phyloP scores from a whole-genome alignment of 345 rosid genomes.

The Kernera saxatilis region DNA sequence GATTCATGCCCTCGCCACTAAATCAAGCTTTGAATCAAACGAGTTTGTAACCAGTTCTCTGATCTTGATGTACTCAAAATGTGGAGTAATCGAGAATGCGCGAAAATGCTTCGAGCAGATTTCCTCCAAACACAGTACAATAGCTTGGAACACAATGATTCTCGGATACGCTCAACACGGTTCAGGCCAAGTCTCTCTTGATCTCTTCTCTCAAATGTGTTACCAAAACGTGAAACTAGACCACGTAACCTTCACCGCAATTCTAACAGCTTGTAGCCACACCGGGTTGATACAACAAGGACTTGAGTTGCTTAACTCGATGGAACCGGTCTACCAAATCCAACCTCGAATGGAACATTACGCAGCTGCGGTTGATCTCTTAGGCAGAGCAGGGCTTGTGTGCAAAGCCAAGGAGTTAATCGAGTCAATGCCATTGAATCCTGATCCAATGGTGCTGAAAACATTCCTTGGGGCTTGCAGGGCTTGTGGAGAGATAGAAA shows the following conservation, averaged over 20 bases:
- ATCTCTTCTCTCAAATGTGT: constrained; percentile 56
- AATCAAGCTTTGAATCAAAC: constrained; percentile 51
- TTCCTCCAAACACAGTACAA: constrained; percentile 41
- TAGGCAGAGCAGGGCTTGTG: constrained; percentile 61
- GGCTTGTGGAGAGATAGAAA: constrained; percentile 56
- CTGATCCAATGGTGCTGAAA: constrained; percentile 69
- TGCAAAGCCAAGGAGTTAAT: constrained; percentile 49
- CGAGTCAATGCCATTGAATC: constrained; percentile 58
- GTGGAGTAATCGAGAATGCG: constrained; percentile 62
- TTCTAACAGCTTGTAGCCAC: constrained; percentile 77
- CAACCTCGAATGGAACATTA: constrained; percentile 72
- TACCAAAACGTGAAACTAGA: constrained; percentile 47
- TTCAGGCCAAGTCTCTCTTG: constrained; percentile 48
- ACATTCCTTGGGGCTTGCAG: constrained; percentile 72
- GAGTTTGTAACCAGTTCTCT: constrained; percentile 71
- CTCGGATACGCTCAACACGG: constrained; percentile 83
- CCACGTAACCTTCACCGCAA: constrained; percentile 69
- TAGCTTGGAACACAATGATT: constrained; percentile 68
- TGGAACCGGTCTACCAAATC: constrained; percentile 54
- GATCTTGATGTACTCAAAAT: constrained; percentile 74
- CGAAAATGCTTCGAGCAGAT: constrained; percentile 46
- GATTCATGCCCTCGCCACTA: constrained; percentile 49
- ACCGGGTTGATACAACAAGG: constrained; percentile 61
- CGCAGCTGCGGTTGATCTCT: constrained; percentile 70
- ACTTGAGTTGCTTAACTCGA: constrained; percentile 40